Base-by-base conservation (phyloP, 75 land plant genomes). In the Azolla pinnata region DNA sequence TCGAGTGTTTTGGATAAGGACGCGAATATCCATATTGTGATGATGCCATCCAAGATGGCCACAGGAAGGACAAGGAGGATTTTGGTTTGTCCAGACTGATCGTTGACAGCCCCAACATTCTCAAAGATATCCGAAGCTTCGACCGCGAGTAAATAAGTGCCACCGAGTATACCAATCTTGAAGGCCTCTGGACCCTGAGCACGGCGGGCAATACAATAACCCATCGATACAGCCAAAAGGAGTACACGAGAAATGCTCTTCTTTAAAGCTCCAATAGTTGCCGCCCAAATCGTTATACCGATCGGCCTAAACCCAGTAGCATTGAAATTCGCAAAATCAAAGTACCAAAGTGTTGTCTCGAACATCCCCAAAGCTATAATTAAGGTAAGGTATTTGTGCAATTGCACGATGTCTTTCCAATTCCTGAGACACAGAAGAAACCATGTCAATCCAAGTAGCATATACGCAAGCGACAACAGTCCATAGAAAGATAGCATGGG, bases 271-370 rank as follows among this genome's bases (percentile, higher is more conserved):
- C 79, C 78, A 62, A 76, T 59, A 10, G 77, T 72, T 0, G 73
- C 79, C 31, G 79, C 78, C 79, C 79, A 76, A 2, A 76, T 8
- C 8, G 77, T 76, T 19, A 76, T 76, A 2, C 66, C 78, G 42
- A 76, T 56, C 18, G 79, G 78, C 31, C 79, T 65, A 17, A 20
- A 48, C 25, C 79, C 79, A 24, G 77, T 76, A 1, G 77, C 45
- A 51, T 76, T 76, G 23, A 76, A 76, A 31, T 76, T 76, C 5
- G 53, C 67, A 51, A 73, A 76, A 20, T 76, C 79, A 72, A 76
- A 76, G 30, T 73, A 76, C 79, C 77, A 76, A 19, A 72, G 51
- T 29, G 77, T 69, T 78, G 73, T 76, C 45, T 76, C 77, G 46
- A 62, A 60, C 79, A 76, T 76, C 35, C 79, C 79, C 29, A 76